Base-by-base conservation (phyloP, 192 early-diverging fungal genomes). In the Umbelopsis sp. region DNA sequence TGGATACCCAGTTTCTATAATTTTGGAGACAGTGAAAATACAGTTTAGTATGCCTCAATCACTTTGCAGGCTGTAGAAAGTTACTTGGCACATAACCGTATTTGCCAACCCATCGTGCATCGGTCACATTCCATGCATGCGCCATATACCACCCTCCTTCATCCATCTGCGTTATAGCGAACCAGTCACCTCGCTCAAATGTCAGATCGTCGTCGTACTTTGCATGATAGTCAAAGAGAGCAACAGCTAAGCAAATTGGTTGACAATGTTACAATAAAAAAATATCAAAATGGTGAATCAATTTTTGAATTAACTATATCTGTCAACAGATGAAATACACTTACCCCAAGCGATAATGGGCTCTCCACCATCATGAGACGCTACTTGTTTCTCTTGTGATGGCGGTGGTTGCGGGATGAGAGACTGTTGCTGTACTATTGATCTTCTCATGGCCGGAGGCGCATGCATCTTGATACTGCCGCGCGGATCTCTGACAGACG, bases 1-100 rank as follows among this genome's bases (percentile, higher is more conserved):
- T 89, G 88, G 87, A 77, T 89, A 21, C 80, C 85, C 32, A 83
- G 86, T 70, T 89, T 86, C 70, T 85, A 87, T 79, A 68, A 81
- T 45, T 31, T 47, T 67, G 66, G 66, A 44, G 66, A 67, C 66
- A 67, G 24, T 14, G n/a, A 67, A 32, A 65, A 16, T 36, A 41
- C 38, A 59, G 47, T 49, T n/a, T 49, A 21, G 20, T 21, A 12
- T 49, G n/a, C 47, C 47, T 49, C 47, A 21, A 3, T 62, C 29
- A 62, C 29, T 62, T 62, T 20, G 56, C 56, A n/a, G 56, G 56
- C 31, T 62, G 56, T 11, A 62, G 17, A 31, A 62, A 62, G 56
- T 62, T 62, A 31, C 56, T 62, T 29, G 56, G 56, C 16, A 62
- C 56, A 62, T 62, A 62, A 14, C 56, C 56, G 20, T 62, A 62